Conservation (phyloP, 2,329 filamentous ascomycete genomes). For the Thielaviopsis cerberus region DNA sequence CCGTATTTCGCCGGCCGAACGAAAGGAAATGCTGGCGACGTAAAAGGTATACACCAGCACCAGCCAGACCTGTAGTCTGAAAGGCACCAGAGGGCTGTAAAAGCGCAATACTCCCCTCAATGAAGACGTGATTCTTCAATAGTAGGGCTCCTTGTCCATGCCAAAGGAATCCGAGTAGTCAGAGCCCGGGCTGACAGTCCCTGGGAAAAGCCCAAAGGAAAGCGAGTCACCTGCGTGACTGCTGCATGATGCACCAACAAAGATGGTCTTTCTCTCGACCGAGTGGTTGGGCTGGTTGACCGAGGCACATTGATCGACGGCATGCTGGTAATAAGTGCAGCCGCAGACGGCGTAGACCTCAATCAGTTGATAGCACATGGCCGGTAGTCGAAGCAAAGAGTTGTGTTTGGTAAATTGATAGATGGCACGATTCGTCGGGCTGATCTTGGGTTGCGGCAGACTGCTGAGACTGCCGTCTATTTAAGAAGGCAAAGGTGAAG, state of each 20-base stretch:
- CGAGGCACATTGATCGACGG: conserved; percentile 61
- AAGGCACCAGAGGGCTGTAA: neutral
- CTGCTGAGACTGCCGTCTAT: neutral
- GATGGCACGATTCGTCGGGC: neutral
- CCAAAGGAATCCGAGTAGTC: neutral
- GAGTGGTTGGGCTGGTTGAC: conserved; percentile 57
- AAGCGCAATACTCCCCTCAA: neutral
- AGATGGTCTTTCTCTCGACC: conserved; percentile 55
- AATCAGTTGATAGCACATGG: conserved; percentile 74
- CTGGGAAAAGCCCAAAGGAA: neutral
- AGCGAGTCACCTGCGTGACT: conserved; percentile 16
- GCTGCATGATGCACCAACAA: conserved; percentile 64
- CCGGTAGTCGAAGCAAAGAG: conserved; percentile 14
- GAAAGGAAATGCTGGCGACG: neutral
- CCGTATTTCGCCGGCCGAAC: neutral
- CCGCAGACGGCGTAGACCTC: conserved; percentile 75
- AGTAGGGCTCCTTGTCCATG: neutral
- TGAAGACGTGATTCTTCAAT: neutral
- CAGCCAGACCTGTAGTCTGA: neutral
- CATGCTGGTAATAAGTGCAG: conserved; percentile 76
- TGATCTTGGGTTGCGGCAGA: neutral
- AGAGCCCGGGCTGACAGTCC: neutral
- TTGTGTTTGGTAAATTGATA: neutral
- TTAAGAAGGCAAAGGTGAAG: neutral
- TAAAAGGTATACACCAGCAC: neutral